Conservation (phyloP, 306 rosid genomes). For the Cicer yamashitae region DNA sequence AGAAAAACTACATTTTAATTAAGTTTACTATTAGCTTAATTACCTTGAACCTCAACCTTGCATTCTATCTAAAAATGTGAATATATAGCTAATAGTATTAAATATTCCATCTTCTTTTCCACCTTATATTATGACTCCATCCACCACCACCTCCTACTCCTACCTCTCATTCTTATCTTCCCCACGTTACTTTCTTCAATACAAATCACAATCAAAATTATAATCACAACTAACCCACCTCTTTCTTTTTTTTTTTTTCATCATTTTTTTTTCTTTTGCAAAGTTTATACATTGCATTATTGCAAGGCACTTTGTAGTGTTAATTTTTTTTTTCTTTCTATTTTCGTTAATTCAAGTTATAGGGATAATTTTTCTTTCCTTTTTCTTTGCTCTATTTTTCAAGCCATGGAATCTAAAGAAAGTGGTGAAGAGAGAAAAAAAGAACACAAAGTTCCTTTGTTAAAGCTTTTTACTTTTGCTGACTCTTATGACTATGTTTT, state of each 20-base stretch:
- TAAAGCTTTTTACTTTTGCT: slow-evolving; percentile 79
- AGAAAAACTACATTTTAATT: neutral
- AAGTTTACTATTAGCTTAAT: slow-evolving; percentile 16
- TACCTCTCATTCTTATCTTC: slow-evolving; percentile 29
- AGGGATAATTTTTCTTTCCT: neutral
- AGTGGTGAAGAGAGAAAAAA: slow-evolving; percentile 37
- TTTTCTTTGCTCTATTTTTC: slow-evolving; percentile 15
- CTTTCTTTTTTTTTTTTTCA: neutral
- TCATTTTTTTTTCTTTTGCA: neutral
- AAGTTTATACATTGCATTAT: slow-evolving; percentile 16
- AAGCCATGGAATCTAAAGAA: slow-evolving; percentile 40
- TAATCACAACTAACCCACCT: slow-evolving; percentile 40
- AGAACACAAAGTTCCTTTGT: slow-evolving; percentile 60
- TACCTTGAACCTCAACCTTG: slow-evolving; percentile 21
- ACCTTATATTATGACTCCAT: slow-evolving; percentile 51
- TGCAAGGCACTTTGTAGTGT: slow-evolving; percentile 20
- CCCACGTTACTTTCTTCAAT: slow-evolving; percentile 44
- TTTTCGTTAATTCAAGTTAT: slow-evolving; percentile 2
- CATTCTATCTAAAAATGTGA: slow-evolving; percentile 10
- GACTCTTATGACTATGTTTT: slow-evolving; percentile 73
- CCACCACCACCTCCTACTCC: slow-evolving; percentile 52
- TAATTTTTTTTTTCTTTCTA: neutral
- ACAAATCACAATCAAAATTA: slow-evolving; percentile 33
- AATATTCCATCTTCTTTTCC: slow-evolving; percentile 54
- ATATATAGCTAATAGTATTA: slow-evolving; percentile 25